Evolutionary conservation across 805 yeast species (phyloP).

Genomic region (Candida dajiaensis): DNA sequence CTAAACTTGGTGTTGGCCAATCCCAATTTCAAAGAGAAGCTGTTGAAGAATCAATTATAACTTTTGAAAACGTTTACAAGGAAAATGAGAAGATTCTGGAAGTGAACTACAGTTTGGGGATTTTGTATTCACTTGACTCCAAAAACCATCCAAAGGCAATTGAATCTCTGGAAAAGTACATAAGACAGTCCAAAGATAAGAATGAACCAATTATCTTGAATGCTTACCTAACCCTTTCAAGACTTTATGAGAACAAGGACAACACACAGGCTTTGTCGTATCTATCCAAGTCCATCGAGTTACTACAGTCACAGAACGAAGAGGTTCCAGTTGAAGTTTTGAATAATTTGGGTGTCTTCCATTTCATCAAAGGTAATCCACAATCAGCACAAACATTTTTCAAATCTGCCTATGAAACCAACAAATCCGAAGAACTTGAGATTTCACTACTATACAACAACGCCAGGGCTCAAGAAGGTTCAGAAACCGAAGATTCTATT

Average conservation of each 20-base stretch:
- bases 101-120: constrained; percentile 69
- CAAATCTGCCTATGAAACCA: constrained; percentile 36
- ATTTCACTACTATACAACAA: constrained; percentile 61
- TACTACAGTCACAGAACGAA: constrained; percentile 27
- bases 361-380: constrained; percentile 56
- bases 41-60: constrained; percentile 75
- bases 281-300: constrained; percentile 55
- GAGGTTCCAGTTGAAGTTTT: constrained; percentile 49
- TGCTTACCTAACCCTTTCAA: constrained; percentile 65
- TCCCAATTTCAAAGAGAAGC: constrained; percentile 71
- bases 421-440: constrained; percentile 25
- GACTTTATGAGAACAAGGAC: constrained; percentile 62
- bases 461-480: constrained; percentile 67
- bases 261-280: constrained; percentile 60
- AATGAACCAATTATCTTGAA: constrained; percentile 56
- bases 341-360: constrained; percentile 82
- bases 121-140: constrained; percentile 46
- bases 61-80: constrained; percentile 71
- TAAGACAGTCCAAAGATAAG: constrained; percentile 50
- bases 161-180: constrained; percentile 60
- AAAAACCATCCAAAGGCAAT: constrained; percentile 46
- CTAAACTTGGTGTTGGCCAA: constrained; percentile 82
- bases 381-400: constrained; percentile 55
- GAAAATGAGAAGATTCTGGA: constrained; percentile 66
- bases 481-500: constrained; percentile 23